Evolutionary conservation across 2,329 filamentous ascomycete genomes (phyloP).

Genomic region (Fusarium liriodendri): DNA sequence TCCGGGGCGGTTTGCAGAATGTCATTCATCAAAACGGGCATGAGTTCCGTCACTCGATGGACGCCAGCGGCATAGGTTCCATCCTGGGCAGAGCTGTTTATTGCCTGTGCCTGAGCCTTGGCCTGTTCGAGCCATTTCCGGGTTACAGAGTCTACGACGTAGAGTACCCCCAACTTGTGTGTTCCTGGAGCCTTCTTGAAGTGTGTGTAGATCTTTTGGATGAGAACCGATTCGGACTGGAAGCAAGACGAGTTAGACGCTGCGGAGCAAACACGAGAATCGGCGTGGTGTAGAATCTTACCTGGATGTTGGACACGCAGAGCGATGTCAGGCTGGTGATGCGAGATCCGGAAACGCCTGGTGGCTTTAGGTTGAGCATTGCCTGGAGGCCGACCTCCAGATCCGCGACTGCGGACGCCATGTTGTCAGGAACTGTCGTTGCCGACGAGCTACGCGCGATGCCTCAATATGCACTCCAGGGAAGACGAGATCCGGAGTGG

Average conservation of each 20-base stretch:
- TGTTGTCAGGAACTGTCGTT: slow-evolving; percentile 51
- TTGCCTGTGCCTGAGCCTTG: slow-evolving; percentile 83
- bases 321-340: slow-evolving; percentile 88
- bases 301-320: slow-evolving; percentile 91
- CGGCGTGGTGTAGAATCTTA: slow-evolving; percentile 55
- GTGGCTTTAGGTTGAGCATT: slow-evolving; percentile 90
- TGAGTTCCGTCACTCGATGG: slow-evolving; percentile 94
- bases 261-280: slow-evolving; percentile 1
- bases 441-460: slow-evolving; percentile 37
- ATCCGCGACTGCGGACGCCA: slow-evolving; percentile 89
- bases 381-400: slow-evolving; percentile 90
- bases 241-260: slow-evolving; percentile 37
- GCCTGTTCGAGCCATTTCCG: slow-evolving; percentile 98
- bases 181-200: slow-evolving; percentile 95
- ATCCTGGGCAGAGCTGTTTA: slow-evolving; percentile 84
- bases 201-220: slow-evolving; percentile 96
- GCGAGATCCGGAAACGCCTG: slow-evolving; percentile 92
- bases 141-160: slow-evolving; percentile 99
- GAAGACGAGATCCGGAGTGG: slow-evolving; percentile 7
- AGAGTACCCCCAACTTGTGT: slow-evolving; percentile 98
- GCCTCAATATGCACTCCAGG: slow-evolving; percentile 31
- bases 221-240: slow-evolving; percentile 92
- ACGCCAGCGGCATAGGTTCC: slow-evolving; percentile 96
- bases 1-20: slow-evolving; percentile 88
- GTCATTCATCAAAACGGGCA: slow-evolving; percentile 95